Evolutionary conservation across 371 early-diverging fungal genomes (phyloP).

Genomic region (Mucor lusitanicus): DNA sequence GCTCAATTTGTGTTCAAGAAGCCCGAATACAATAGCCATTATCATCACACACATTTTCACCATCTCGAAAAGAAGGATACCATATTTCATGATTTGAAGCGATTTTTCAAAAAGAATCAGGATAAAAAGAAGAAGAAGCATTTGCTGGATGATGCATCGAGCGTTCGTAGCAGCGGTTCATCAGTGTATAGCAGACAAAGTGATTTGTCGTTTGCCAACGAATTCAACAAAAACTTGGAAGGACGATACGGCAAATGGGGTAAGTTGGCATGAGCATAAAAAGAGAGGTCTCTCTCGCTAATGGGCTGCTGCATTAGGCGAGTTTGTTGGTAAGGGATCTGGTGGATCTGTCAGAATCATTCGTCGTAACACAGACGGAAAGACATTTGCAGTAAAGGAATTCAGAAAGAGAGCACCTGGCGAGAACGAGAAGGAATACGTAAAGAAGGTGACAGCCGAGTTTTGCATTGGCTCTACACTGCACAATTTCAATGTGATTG

Average conservation of each 20-base stretch:
- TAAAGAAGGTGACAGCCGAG: slow-evolving; percentile 81
- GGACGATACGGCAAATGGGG: slow-evolving; percentile 51
- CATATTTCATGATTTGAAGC: slow-evolving; percentile 54
- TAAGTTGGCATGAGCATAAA: slow-evolving; percentile 11
- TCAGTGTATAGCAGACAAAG: slow-evolving; percentile 16
- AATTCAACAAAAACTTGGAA: slow-evolving; percentile 29
- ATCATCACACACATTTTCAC: slow-evolving; percentile 49
- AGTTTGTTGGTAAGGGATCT: slow-evolving; percentile 69
- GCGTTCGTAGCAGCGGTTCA: slow-evolving; percentile 35
- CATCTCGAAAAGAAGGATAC: slow-evolving; percentile 50
- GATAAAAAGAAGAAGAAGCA: slow-evolving; percentile 20
- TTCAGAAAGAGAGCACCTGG: slow-evolving; percentile 65
- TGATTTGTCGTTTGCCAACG: slow-evolving; percentile 44
- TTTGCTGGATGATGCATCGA: slow-evolving; percentile 24
- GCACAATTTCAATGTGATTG: slow-evolving; percentile 82
- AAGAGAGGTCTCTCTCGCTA: slow-evolving; percentile 23
- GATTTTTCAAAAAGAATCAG: background rate
- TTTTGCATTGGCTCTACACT: slow-evolving; percentile 80
- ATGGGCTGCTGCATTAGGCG: slow-evolving; percentile 17
- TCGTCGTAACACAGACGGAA: slow-evolving; percentile 53
- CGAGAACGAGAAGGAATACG: slow-evolving; percentile 75
- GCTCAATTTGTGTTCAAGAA: slow-evolving; percentile 53
- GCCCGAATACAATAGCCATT: slow-evolving; percentile 48
- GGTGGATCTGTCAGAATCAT: slow-evolving; percentile 75
- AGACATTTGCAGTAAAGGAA: slow-evolving; percentile 78